A percentile compares a stretch with the other conserved stretches of the same genome.
Conservation (phyloP, 2,329 filamentous ascomycete genomes). For the Cladophialophora carrionii region DNA sequence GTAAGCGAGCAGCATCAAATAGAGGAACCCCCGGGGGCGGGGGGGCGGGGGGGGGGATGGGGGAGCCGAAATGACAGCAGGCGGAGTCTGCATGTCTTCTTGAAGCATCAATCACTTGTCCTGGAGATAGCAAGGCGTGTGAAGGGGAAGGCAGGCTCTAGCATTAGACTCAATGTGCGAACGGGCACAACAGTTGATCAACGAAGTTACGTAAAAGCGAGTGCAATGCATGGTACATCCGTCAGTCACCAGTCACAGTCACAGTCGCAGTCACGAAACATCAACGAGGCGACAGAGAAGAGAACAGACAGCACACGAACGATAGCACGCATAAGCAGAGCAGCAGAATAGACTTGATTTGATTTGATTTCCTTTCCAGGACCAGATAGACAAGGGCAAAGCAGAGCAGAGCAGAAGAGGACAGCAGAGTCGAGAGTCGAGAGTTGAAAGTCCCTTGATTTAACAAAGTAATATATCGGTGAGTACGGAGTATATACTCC, state of each 20-base stretch:
- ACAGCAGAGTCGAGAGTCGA: background rate
- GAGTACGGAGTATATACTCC: background rate
- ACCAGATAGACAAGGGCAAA: background rate
- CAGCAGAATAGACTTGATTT: background rate
- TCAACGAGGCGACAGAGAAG: background rate
- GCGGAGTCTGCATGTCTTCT: background rate
- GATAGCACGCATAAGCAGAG: background rate
- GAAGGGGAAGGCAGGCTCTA: background rate
- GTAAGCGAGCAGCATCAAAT: slow-evolving; percentile 24
- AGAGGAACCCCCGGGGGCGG: no score
- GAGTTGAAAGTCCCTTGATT: background rate
- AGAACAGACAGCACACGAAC: background rate
- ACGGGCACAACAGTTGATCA: background rate
- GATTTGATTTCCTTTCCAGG: background rate
- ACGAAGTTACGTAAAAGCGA: background rate
- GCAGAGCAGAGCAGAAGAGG: background rate
- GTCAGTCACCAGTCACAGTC: no score
- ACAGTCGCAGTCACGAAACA: background rate
- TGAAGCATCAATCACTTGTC: background rate
- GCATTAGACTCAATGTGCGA: background rate
- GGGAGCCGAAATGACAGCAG: background rate
- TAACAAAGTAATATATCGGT: background rate
- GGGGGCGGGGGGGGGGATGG: background rate
- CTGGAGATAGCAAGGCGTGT: background rate
- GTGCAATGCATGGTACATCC: no score